Evolutionary conservation across 148 eudicot genomes (phyloP).

Genomic region (Beta vulgaris): DNA sequence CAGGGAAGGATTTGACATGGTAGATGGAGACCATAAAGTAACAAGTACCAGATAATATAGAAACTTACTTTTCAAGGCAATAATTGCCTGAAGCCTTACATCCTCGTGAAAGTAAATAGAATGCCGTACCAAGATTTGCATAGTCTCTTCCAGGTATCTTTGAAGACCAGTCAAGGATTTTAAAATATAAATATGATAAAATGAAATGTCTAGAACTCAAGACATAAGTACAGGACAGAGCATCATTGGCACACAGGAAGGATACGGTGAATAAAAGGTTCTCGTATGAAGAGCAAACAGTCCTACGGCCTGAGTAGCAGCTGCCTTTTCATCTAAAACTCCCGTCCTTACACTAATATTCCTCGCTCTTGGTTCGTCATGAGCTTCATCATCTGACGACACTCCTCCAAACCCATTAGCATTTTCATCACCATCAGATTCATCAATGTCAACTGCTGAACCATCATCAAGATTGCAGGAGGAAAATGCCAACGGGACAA

Average conservation of each 20-base stretch:
- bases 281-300: conserved; percentile 86
- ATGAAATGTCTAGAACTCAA: no score
- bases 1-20: not conserved
- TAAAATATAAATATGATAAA: not conserved
- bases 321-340: conserved; percentile 98
- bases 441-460: conserved; percentile 86
- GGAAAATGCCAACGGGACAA: conserved; percentile 79
- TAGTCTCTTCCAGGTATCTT: conserved; percentile 91
- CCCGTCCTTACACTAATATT: conserved; percentile 95
- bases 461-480: conserved; percentile 99
- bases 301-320: conserved; percentile 97
- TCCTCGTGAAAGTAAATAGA: conserved; percentile 92
- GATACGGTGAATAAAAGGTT: conserved; percentile 90
- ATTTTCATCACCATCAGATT: conserved; percentile 80
- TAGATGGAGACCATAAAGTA: not conserved
- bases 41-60: conserved; percentile 2
- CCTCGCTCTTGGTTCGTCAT: conserved; percentile 90
- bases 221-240: not conserved
- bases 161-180: conserved; percentile 33
- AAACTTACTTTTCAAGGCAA: conserved; percentile 77
- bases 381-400: conserved; percentile 96
- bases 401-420: conserved; percentile 84
- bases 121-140: conserved; percentile 73
- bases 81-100: conserved; percentile 95
- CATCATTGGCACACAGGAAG: conserved; percentile 34